Base-by-base conservation (phyloP, 495 filamentous ascomycete species). In the Rhizodiscina lignyota region DNA sequence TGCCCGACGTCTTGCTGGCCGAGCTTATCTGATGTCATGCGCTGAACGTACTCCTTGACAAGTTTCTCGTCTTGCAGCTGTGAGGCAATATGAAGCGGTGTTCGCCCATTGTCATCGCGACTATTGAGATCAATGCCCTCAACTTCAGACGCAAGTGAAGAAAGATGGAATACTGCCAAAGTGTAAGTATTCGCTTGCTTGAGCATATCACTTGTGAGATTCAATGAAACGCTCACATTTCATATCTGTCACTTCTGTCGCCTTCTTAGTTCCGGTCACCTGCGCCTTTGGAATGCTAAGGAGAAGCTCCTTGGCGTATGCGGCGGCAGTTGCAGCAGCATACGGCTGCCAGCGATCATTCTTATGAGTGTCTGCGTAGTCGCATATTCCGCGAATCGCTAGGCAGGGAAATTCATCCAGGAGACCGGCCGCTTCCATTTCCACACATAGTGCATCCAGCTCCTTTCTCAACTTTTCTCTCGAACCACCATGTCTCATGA, bases 351-450 rank as follows among this genome's bases (percentile, higher is more conserved):
- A 53, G 16, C 35, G 22, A 12, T 53, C 41, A 21, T 42, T 50
- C 36, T 52, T 54, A 40, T 52, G 48, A 10, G 49, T 35, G 35
- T 54, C 51, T 0, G 49, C 6, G 38, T 55, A 52, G 39, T 55
- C 50, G 32, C 38, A 47, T 4, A 55, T 48, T 13, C 50, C 46
- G 19, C 49, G 48, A 33, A 55, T 41, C 17, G 49, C 44, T 2
- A 52, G 21, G 15, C 39, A 52, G 3, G 37, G 37, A 20, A 52
- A 31, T 10, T 37, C 18, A 21, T 50, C 35, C 47, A 41, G 38
- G 2, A 42, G 5, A 5, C 47, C 47, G 21, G 49, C 49, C 18
- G 43, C 46, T 24, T 52, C 49, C 49, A 47, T 52, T 43, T 52
- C 49, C 29, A 49, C 47, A 19, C 46, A 48, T n/a, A 52, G 44